Evolutionary conservation across 495 filamentous ascomycete species (phyloP).

Genomic region (Trichoderma parareesei): DNA sequence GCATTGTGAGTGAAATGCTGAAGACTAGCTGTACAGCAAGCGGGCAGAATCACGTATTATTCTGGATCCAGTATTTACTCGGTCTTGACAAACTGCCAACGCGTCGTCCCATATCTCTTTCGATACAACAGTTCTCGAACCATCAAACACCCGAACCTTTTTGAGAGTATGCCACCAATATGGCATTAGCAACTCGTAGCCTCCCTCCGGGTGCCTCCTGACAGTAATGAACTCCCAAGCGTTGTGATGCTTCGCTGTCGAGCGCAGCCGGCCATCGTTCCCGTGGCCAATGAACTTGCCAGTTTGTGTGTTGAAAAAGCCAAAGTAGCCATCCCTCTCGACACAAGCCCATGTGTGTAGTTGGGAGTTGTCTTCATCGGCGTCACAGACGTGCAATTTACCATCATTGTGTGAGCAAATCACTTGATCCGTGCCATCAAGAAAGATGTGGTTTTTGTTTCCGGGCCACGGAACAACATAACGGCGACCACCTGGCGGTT

Average conservation of each 20-base stretch:
- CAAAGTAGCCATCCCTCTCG: background rate
- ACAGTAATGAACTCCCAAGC: background rate
- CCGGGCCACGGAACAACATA: background rate
- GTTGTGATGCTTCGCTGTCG: background rate
- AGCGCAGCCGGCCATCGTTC: background rate
- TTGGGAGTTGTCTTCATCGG: background rate
- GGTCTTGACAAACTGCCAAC: background rate
- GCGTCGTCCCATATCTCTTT: background rate
- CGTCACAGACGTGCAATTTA: background rate
- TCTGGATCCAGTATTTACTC: too few relatives aligned
- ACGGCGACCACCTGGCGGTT: background rate
- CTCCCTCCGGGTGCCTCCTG: background rate
- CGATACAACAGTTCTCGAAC: background rate
- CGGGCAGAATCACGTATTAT: background rate
- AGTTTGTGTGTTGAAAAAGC: background rate
- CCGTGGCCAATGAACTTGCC: background rate
- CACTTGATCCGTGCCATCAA: background rate
- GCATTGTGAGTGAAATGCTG: too few relatives aligned
- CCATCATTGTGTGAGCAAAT: background rate
- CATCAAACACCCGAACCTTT: background rate
- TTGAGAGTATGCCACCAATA: background rate
- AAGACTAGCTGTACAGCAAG: too few relatives aligned
- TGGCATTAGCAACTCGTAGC: slow-evolving; percentile 1
- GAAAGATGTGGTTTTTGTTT: background rate
- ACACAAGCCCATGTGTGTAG: background rate